phyloP scores from a whole-genome alignment of 352 stramenopile genomes.

The Phytophthora colocasiae region DNA sequence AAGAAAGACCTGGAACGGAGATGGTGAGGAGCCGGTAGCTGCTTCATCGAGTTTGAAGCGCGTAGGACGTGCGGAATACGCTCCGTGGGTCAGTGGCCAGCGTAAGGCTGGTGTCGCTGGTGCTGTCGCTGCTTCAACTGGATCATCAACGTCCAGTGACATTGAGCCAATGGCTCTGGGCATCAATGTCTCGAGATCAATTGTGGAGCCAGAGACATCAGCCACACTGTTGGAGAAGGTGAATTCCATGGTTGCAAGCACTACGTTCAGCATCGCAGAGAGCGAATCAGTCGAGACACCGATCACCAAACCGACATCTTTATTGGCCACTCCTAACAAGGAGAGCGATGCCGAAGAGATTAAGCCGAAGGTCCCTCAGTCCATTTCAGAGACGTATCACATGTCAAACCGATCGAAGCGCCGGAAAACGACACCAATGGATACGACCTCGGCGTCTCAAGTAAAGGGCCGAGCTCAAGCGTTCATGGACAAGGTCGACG shows the following conservation, averaged over 20 bases:
- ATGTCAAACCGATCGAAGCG: slow-evolving; percentile 74
- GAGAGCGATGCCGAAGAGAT: slow-evolving; percentile 10
- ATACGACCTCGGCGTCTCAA: slow-evolving; percentile 39
- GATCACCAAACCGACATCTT: slow-evolving; percentile 2
- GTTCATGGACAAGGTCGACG: slow-evolving; percentile 59
- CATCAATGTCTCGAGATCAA: slow-evolving; percentile 9
- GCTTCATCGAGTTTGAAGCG: slow-evolving; percentile 39
- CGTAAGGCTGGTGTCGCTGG: slow-evolving; percentile 51
- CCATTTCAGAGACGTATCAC: slow-evolving; percentile 81
- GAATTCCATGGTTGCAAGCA: slow-evolving; percentile 62
- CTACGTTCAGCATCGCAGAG: slow-evolving; percentile 64
- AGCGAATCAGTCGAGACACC: slow-evolving; percentile 32
- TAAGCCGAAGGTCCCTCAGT: slow-evolving; percentile 55
- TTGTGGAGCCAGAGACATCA: slow-evolving; percentile 20
- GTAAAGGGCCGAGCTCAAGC: slow-evolving; percentile 50
- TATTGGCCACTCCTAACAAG: slow-evolving; percentile 16
- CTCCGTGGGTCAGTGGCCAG: slow-evolving; percentile 64
- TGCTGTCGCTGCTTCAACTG: slow-evolving; percentile 12
- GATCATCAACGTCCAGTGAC: slow-evolving; percentile 15
- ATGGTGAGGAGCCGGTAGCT: slow-evolving; percentile 35
- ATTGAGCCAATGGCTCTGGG: slow-evolving; percentile 31
- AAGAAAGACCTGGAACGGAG: slow-evolving; percentile 48
- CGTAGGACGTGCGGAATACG: slow-evolving; percentile 57
- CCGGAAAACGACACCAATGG: slow-evolving; percentile 49
- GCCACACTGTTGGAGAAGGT: slow-evolving; percentile 53